A percentile compares a stretch with the other conserved stretches of the same genome.
These are phyloP conservation scores for Rhizopogon vesiculosus DNA, from an alignment of 768 basidiomycete species.

Conservation along the genomic window DNA sequence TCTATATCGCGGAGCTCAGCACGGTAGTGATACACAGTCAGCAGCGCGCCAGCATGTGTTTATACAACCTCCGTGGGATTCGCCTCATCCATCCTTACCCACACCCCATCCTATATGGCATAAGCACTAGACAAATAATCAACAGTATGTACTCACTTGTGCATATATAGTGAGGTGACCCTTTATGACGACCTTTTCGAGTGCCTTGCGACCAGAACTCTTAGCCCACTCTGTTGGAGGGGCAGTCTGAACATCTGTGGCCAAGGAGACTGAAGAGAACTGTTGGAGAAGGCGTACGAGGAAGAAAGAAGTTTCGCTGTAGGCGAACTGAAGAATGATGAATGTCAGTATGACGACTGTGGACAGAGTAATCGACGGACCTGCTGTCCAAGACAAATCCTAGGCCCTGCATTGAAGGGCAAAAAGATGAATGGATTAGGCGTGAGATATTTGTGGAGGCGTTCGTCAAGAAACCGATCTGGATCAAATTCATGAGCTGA, in stretches of 20 bases:
- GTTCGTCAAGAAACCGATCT: slow-evolving; percentile 61
- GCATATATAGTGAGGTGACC: slow-evolving; percentile 53
- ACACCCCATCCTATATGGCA: slow-evolving; percentile 15
- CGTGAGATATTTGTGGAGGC: slow-evolving; percentile 49
- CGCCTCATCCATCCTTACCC: slow-evolving; percentile 22
- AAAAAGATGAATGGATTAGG: slow-evolving; percentile 50
- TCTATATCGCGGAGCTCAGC: no score
- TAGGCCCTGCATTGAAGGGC: slow-evolving; percentile 36
- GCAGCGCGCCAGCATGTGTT: neutral
- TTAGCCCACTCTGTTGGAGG: slow-evolving; percentile 44
- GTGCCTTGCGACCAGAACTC: slow-evolving; percentile 30
- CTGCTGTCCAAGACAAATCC: slow-evolving; percentile 35
- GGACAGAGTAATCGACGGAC: slow-evolving; percentile 7
- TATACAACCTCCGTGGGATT: neutral
- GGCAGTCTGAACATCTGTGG: slow-evolving; percentile 38
- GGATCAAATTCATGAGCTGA: slow-evolving; percentile 61
- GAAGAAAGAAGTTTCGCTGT: slow-evolving; percentile 61
- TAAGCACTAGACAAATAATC: neutral
- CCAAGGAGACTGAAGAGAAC: slow-evolving; percentile 43
- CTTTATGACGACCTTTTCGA: slow-evolving; percentile 42
- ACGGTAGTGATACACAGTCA: neutral
- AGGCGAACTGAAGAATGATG: slow-evolving; percentile 46
- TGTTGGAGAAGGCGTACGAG: slow-evolving; percentile 55
- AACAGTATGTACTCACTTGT: slow-evolving; percentile 26
- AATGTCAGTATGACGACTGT: neutral